Evolutionary conservation across 306 rosid species (phyloP).

Genomic region (Hippophae rhamnoides): DNA sequence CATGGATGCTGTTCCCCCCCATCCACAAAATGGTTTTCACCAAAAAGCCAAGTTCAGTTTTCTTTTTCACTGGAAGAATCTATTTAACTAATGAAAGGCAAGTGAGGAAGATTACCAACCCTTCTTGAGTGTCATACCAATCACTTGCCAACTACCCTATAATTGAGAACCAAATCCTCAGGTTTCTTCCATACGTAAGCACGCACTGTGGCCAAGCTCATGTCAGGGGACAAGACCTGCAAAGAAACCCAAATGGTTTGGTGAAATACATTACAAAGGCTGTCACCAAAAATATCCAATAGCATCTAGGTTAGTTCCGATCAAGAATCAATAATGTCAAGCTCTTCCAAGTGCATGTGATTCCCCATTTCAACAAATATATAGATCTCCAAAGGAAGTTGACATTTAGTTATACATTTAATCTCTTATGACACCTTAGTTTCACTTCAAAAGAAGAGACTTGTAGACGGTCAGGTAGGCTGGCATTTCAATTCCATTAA

Average conservation of each 20-base stretch:
- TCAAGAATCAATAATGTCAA: neutral
- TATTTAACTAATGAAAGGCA: neutral
- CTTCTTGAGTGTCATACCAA: constrained; percentile 18
- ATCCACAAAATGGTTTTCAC: too few species aligned
- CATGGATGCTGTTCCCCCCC: too few species aligned
- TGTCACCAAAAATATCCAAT: neutral
- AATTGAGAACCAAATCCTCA: constrained; percentile 81
- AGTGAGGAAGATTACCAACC: constrained; percentile 11
- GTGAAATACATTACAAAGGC: constrained; percentile 5
- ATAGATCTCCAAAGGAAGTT: neutral
- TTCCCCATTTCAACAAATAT: neutral
- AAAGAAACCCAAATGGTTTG: constrained; percentile 16
- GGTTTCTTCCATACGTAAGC: constrained; percentile 93
- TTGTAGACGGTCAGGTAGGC: neutral
- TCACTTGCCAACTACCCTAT: constrained; percentile 83
- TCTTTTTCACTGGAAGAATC: neutral
- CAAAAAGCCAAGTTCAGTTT: too few species aligned
- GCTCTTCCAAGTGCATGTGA: neutral
- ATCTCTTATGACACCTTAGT: neutral
- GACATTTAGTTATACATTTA: too few species aligned
- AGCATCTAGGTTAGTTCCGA: neutral
- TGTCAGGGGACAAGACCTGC: constrained; percentile 77
- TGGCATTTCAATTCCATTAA: neutral
- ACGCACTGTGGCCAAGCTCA: constrained; percentile 94
- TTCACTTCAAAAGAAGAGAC: neutral